phyloP scores from a whole-genome alignment of 352 stramenopile species.

The Phytophthora sp. region DNA sequence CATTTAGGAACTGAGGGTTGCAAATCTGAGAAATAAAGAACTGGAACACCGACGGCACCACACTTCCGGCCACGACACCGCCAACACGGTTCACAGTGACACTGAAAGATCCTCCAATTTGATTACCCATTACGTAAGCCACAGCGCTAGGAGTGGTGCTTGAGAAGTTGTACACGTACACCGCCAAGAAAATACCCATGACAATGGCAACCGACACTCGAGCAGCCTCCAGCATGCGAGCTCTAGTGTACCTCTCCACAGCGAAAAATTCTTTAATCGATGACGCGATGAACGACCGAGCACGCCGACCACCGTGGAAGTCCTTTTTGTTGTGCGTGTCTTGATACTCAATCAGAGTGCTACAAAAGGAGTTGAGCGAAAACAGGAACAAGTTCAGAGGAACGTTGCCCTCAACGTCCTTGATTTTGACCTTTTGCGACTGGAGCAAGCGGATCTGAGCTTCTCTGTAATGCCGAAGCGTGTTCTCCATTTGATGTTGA shows the following conservation, averaged over 20 bases:
- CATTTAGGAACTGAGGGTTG: slow-evolving; percentile 39
- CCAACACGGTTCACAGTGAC: slow-evolving; percentile 85
- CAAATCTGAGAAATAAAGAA: slow-evolving; percentile 86
- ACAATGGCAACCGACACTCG: slow-evolving; percentile 68
- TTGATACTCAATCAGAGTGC: slow-evolving; percentile 76
- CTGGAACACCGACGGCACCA: slow-evolving; percentile 84
- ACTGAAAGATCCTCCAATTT: slow-evolving; percentile 80
- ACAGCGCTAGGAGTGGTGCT: slow-evolving; percentile 63
- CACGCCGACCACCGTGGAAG: slow-evolving; percentile 51
- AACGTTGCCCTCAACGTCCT: slow-evolving; percentile 84
- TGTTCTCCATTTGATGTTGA: slow-evolving; percentile 73
- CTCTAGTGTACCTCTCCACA: slow-evolving; percentile 44
- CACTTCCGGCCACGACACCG: slow-evolving; percentile 81
- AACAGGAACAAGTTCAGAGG: slow-evolving; percentile 85
- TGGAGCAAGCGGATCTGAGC: slow-evolving; percentile 63
- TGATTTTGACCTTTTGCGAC: slow-evolving; percentile 54
- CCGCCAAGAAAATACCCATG: slow-evolving; percentile 64
- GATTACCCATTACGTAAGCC: slow-evolving; percentile 82
- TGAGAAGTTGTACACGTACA: slow-evolving; percentile 82
- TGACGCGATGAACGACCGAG: slow-evolving; percentile 52
- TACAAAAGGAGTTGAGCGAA: slow-evolving; percentile 85
- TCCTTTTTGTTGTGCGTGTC: slow-evolving; percentile 67
- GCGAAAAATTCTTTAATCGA: slow-evolving; percentile 60
- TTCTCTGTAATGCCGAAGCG: slow-evolving; percentile 63
- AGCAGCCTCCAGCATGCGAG: slow-evolving; percentile 50